A percentile compares a stretch with the other conserved stretches of the same genome.
These are phyloP conservation scores for Protomyces inouyei DNA, from an alignment of 1,139 yeast genomes.

Conservation along the genomic window DNA sequence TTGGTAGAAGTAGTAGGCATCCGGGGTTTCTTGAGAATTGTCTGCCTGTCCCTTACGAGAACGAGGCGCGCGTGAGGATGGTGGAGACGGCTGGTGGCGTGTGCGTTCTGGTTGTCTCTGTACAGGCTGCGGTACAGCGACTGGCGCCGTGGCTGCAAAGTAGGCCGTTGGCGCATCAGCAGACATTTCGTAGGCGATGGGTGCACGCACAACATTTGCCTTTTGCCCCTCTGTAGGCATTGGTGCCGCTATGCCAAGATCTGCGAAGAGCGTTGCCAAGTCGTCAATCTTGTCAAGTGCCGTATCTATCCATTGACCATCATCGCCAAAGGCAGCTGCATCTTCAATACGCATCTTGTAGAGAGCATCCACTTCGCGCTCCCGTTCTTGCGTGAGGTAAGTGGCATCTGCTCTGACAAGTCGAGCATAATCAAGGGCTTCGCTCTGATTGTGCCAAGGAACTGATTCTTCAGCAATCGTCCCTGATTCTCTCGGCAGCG, in stretches of 20 bases:
- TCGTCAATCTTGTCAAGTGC: conserved; percentile 45
- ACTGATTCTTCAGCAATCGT: conserved; percentile 32
- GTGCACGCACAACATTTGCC: not conserved
- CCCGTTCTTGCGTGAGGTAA: conserved; percentile 52
- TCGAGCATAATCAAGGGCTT: conserved; percentile 49
- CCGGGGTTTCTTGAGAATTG: not conserved
- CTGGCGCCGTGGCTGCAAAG: not conserved
- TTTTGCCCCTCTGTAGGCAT: not conserved
- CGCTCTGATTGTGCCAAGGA: conserved; percentile 39
- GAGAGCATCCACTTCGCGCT: conserved; percentile 53
- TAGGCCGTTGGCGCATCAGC: not conserved
- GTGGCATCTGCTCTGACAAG: conserved; percentile 59
- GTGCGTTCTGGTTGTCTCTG: not conserved
- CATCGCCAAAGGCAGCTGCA: conserved; percentile 53
- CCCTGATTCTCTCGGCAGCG: conserved; percentile 52
- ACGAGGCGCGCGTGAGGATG: not conserved
- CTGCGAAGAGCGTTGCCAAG: conserved; percentile 21
- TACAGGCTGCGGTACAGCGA: not conserved
- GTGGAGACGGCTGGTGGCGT: not conserved
- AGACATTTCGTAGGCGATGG: not conserved
- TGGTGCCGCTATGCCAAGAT: conserved; percentile 29
- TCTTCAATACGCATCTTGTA: conserved; percentile 52
- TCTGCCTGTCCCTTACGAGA: conserved; percentile 5
- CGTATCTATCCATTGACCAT: conserved; percentile 51
- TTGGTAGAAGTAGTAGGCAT: conserved; percentile 60